Conservation (phyloP, 148 eudicot species). For the Mesembryanthemum crystallinum region DNA sequence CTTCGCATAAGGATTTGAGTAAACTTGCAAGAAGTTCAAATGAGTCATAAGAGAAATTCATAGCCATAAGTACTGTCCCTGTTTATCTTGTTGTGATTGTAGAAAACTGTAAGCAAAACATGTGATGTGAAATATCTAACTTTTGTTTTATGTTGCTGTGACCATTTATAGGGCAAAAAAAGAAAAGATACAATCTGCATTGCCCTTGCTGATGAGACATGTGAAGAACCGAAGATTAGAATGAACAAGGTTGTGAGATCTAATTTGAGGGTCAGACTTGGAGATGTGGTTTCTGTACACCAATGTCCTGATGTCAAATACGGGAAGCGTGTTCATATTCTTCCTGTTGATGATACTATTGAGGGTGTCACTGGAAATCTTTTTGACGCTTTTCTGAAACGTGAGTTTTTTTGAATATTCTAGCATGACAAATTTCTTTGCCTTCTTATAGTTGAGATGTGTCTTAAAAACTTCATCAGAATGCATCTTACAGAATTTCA, state of each 20-base stretch:
- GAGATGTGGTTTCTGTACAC: conserved; percentile 82
- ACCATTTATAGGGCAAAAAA: conserved; percentile 70
- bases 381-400: conserved; percentile 80
- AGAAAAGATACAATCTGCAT: conserved; percentile 88
- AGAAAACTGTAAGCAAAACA: not conserved
- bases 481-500: not conserved
- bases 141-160: not conserved
- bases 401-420: conserved; percentile 37
- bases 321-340: conserved; percentile 87
- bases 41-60: no score
- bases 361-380: conserved; percentile 87
- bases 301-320: conserved; percentile 87
- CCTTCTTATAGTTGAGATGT: not conserved
- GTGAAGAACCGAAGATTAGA: conserved; percentile 77
- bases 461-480: not conserved
- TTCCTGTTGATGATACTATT: conserved; percentile 79
- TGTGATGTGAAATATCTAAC: not conserved
- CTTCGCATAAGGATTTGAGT: no score
- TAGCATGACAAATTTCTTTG: not conserved
- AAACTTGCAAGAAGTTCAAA: no score
- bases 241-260: conserved; percentile 82
- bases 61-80: no score
- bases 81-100: not conserved
- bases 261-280: conserved; percentile 82
- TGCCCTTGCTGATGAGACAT: conserved; percentile 87